phyloP scores from a whole-genome alignment of 495 filamentous ascomycete genomes.

The Darksidea phi region DNA sequence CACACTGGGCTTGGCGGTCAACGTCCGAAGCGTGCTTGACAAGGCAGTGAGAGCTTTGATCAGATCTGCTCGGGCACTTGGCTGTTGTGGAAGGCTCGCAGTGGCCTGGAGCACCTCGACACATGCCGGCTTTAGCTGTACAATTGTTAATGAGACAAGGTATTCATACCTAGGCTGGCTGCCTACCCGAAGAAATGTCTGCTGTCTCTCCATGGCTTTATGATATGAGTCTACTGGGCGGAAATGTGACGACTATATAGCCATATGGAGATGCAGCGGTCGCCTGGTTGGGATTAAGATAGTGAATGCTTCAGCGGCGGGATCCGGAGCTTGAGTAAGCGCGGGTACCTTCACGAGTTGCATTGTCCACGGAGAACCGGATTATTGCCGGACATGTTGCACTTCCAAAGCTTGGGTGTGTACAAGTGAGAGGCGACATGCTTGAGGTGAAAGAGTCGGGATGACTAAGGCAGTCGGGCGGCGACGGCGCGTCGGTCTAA shows the following conservation, averaged over 20 bases:
- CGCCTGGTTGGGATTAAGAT: too few relatives aligned
- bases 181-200: conserved; percentile 14
- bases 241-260: neutral
- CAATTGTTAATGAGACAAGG: neutral
- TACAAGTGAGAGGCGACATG: too few relatives aligned
- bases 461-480: too few relatives aligned
- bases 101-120: conserved; percentile 73
- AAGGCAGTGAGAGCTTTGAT: conserved; percentile 56
- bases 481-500: too few relatives aligned
- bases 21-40: conserved; percentile 51
- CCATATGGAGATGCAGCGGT: neutral
- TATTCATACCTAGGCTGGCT: neutral
- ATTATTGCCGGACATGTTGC: too few relatives aligned
- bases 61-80: conserved; percentile 55
- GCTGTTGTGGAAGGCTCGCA: conserved; percentile 57
- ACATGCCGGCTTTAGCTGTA: conserved; percentile 73
- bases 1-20: conserved; percentile 51
- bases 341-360: too few relatives aligned
- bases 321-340: too few relatives aligned
- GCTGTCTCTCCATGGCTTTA: conserved; percentile 20
- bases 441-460: too few relatives aligned
- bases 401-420: too few relatives aligned
- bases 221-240: neutral
- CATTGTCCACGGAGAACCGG: too few relatives aligned
- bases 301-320: too few relatives aligned